Evolutionary conservation across 108 stramenopile genomes (phyloP), one percentile per base, ranked within the genome.

Genomic region (Heterococcus sp.): DNA sequence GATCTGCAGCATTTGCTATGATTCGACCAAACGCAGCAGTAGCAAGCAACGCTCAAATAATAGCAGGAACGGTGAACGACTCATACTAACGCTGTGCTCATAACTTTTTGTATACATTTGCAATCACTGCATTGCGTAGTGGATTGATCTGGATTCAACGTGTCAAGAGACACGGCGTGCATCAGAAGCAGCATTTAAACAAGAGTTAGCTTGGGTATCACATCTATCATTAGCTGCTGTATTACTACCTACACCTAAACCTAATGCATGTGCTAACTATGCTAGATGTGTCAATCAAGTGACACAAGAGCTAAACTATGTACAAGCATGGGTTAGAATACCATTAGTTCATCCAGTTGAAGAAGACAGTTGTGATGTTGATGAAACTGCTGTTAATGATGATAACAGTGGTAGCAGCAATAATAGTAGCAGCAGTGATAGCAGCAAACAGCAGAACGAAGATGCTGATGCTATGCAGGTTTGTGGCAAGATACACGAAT

Each of bases 181-280:
- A 29, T 38, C 80, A 65, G 88, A 88, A 65, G 38, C 37, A 28
- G 88, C 87, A 0, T 69, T 89, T 37, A 85, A 82, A 58, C 88
- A 84, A 72, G 79, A 91, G 86, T 70, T 95, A 71, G 94, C 93
- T 74, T 97, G 94, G 94, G 95, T 94, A 29, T 87, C 84, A 21
- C 96, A 97, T 76, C 91, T 97, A 89, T 89, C 89, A 4, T 87
- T 97, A 14, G 94, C 95, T 0, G 94, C 95, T 8, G 92, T 94
- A 3, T 86, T 97, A 46, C 75, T 95, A 38, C 95, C 95, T 3
- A 38, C 89, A 1, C 83, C 69, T 33, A 86, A 28, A n/a, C 76
- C 75, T 3, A 32, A 32, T 0, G 31, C n/a, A 5, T 81, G 82
- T 40, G 65, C 78, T 65, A 90, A 91, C 38, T 92, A 92, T 80